These are phyloP conservation scores for Sequoia sempervirens DNA, from an alignment of 75 land plant species.

Conservation along the genomic window DNA sequence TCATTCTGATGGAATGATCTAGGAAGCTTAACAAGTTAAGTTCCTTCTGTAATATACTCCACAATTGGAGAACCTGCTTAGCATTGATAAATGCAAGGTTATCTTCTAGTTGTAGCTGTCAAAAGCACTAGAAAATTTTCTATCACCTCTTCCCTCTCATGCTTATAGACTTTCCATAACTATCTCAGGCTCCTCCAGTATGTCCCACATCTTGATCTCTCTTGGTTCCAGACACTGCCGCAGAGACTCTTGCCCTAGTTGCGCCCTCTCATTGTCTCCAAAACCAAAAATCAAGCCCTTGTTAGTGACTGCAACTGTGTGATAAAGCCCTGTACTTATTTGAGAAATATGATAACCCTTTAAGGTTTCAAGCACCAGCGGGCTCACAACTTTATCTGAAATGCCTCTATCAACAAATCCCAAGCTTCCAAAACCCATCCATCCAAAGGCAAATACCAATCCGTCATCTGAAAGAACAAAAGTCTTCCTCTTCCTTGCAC, in stretches of 20 bases:
- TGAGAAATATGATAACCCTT: conserved; percentile 55
- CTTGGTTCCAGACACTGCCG: conserved; percentile 57
- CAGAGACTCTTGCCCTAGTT: conserved; percentile 57
- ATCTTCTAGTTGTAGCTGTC: not conserved
- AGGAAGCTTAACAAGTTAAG: not conserved
- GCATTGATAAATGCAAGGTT: not conserved
- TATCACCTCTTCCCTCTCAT: not conserved
- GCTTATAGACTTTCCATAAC: not conserved
- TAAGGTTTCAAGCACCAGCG: conserved; percentile 48
- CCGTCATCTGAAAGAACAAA: conserved; percentile 77
- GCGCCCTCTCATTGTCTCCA: conserved; percentile 84
- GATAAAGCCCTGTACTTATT: conserved; percentile 79
- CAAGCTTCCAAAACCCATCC: conserved; percentile 90
- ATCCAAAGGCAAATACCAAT: conserved; percentile 71
- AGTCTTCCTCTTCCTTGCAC: conserved; percentile 80
- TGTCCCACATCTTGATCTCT: conserved; percentile 29
- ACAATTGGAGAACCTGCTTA: not conserved
- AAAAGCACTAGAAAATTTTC: not conserved
- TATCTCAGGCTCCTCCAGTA: conserved; percentile 6
- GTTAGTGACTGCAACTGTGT: conserved; percentile 63
- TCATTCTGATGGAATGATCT: not conserved
- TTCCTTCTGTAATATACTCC: not conserved
- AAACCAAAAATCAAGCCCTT: conserved; percentile 74
- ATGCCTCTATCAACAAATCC: conserved; percentile 59
- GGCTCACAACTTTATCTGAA: conserved; percentile 69